Base-by-base conservation (phyloP, 352 stramenopile species). In the Phytophthora kernoviae region DNA sequence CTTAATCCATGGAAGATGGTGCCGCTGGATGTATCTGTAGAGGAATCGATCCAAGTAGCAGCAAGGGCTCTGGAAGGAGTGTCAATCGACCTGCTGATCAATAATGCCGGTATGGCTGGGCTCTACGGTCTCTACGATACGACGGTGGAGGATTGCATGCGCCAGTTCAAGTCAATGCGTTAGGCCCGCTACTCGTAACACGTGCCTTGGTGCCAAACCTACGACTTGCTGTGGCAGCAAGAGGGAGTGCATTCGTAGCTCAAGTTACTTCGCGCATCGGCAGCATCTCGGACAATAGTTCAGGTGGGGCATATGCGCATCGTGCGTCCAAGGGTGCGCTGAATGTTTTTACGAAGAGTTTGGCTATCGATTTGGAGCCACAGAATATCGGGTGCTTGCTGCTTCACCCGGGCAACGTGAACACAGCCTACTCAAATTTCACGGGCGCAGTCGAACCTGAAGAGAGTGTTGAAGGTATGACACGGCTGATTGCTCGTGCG, bases 301-400 rank as follows among this genome's bases (percentile, higher is more conserved):
- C 61, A 0, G 66, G 61, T 27, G 56, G 66, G 34, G 43, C 50
- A 21, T 90, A 90, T 36, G 81, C 73, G 8, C 88, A 93, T 63
- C 73, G 81, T 24, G 79, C 84, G 12, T 88, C 76, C 37, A 92
- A 93, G 44, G 58, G 75, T 17, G 86, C 81, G 4, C 57, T 90
- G 26, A 95, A 95, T 57, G 81, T 83, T 55, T 65, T 88, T 47
- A 84, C 63, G 21, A 80, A 70, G 62, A 73, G 58, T n/a, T 57
- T 90, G 15, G 51, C 70, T 22, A 56, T 78, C 30, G 77, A 90
- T 44, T 67, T 87, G 17, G 64, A 78, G 48, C 49, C 32, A 27
- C 56, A 80, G 22, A 73, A 75, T 10, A 86, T 90, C 34, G 55
- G 49, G 3, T 62, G 62, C 18, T 26, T 88, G 27, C 21, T 81